Conservation (phyloP, 1,284 basidiomycete genomes). For the Fomes fomentarius region DNA sequence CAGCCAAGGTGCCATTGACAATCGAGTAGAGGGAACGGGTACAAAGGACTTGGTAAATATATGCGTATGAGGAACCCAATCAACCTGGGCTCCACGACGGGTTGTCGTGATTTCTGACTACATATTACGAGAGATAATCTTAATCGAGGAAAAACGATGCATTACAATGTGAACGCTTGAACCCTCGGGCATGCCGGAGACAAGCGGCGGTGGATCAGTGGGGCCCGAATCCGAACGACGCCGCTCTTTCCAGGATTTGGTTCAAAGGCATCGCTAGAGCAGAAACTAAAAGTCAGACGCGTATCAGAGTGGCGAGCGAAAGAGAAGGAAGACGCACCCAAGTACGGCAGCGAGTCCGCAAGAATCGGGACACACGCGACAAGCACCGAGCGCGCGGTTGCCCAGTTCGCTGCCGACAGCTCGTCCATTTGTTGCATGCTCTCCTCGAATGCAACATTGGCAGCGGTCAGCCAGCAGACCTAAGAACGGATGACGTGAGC, state of each 20-base stretch:
- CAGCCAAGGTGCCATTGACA: too few species aligned
- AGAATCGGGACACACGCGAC: not conserved
- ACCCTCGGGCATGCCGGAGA: too few species aligned
- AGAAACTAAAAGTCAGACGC: too few species aligned
- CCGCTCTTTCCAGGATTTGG: not conserved
- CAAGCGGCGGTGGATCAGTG: too few species aligned
- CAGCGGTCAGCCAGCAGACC: not conserved
- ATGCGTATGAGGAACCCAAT: too few species aligned
- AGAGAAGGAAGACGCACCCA: not conserved
- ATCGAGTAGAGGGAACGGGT: too few species aligned
- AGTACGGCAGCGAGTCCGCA: not conserved
- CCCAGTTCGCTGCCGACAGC: not conserved
- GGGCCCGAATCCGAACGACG: not conserved
- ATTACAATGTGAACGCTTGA: too few species aligned
- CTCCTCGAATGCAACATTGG: not conserved
- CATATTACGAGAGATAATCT: too few species aligned
- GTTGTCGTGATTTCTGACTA: too few species aligned
- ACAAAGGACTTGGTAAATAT: too few species aligned
- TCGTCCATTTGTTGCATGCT: not conserved
- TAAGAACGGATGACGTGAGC: not conserved
- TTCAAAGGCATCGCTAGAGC: not conserved
- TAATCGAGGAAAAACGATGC: too few species aligned
- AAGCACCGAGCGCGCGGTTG: constrained; percentile 2
- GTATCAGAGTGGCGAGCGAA: not conserved
- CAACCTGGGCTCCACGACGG: too few species aligned